phyloP scores from a whole-genome alignment of 2,329 filamentous ascomycete genomes.

The Aureobasidium leucospermi region DNA sequence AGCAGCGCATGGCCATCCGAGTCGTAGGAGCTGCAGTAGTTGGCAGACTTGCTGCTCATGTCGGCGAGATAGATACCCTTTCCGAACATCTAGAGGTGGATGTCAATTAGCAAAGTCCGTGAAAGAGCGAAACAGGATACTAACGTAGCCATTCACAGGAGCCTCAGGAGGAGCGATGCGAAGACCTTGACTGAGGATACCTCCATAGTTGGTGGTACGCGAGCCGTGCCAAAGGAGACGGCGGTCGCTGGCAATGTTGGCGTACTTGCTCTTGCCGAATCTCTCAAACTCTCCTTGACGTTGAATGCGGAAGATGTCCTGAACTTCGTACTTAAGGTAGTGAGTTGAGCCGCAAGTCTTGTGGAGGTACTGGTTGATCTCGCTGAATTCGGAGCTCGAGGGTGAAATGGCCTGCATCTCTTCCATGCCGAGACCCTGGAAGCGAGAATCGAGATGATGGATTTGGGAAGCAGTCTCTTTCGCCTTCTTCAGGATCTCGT shows the following conservation, averaged over 20 bases:
- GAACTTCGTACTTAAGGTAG: conserved; percentile 49
- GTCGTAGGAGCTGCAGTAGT: conserved; percentile 54
- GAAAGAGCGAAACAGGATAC: background rate
- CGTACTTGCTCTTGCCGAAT: conserved; percentile 52
- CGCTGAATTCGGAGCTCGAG: conserved; percentile 53
- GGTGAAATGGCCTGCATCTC: conserved; percentile 67
- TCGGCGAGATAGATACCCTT: conserved; percentile 72
- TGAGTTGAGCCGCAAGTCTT: conserved; percentile 64
- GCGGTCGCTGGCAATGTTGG: conserved; percentile 52
- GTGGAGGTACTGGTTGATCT: conserved; percentile 60
- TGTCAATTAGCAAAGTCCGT: too few species aligned
- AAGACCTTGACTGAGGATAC: conserved; percentile 79
- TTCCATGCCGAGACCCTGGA: conserved; percentile 59
- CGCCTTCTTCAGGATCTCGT: conserved; percentile 63
- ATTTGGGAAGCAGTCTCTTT: conserved; percentile 43
- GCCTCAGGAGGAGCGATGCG: conserved; percentile 85
- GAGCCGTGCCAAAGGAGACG: conserved; percentile 85
- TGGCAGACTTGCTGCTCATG: conserved; percentile 74
- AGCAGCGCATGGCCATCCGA: conserved; percentile 67
- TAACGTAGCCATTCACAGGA: conserved; percentile 47
- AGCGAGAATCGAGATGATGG: conserved; percentile 66
- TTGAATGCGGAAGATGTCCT: conserved; percentile 77
- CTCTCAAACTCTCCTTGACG: conserved; percentile 64
- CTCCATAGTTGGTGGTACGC: conserved; percentile 74
- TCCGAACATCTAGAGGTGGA: background rate